Conservation (phyloP, 2,329 filamentous ascomycete species). For the Alternaria novae-zelandiae region DNA sequence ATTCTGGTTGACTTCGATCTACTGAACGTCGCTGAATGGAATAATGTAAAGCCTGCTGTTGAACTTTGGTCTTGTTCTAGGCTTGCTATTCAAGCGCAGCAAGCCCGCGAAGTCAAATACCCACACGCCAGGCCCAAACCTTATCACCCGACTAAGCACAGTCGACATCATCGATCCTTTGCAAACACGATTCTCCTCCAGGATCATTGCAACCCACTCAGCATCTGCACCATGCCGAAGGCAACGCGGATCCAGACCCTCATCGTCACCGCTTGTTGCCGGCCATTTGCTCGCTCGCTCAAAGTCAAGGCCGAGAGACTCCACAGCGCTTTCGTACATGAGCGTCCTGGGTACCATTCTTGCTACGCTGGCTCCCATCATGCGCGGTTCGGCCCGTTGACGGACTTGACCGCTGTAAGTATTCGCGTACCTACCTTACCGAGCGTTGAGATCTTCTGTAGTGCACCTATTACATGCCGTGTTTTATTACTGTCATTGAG, state of each 20-base stretch:
- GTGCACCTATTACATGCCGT: neutral
- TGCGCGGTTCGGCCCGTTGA: slow-evolving; percentile 2
- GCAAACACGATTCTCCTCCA: slow-evolving; percentile 3
- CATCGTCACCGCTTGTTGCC: slow-evolving; percentile 4
- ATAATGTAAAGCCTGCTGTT: neutral
- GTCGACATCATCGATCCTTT: neutral
- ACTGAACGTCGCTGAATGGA: neutral
- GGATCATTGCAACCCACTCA: neutral
- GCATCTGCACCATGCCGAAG: slow-evolving; percentile 3
- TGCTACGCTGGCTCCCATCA: slow-evolving; percentile 1
- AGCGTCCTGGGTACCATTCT: neutral
- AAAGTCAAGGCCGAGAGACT: neutral
- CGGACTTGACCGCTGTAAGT: neutral
- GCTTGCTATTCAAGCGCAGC: neutral
- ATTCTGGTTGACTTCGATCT: neutral
- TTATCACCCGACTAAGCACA: neutral
- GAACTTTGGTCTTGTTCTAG: neutral
- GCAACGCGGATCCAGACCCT: neutral
- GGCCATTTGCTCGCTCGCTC: neutral
- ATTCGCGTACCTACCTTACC: slow-evolving; percentile 2
- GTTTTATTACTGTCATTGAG: neutral
- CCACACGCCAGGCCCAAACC: neutral
- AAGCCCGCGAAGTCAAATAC: neutral
- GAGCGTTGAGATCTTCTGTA: neutral
- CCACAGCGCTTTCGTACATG: neutral